Base-by-base conservation (phyloP, 768 basidiomycete genomes). In the Xerocomellus dryophilus region DNA sequence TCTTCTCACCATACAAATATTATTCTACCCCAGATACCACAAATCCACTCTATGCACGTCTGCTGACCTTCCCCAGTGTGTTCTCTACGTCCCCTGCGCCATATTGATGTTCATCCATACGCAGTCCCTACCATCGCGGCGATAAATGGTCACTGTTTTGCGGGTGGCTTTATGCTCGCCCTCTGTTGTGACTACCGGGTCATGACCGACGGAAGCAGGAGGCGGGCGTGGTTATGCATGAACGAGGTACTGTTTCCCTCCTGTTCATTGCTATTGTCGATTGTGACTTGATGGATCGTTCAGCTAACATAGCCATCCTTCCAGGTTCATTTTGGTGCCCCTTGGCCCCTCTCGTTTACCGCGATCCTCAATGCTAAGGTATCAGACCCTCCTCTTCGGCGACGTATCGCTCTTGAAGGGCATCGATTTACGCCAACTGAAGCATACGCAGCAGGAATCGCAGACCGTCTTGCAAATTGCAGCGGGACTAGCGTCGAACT, bases 181-280 rank as follows among this genome's bases (percentile, higher is more conserved):
- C 71, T 97, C 45, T 80, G 79, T 4, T 95, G 91, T 67, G 93
- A 97, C 70, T 94, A 90, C 72, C 82, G 93, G 38, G 78, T 96
- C 51, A 93, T 95, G 85, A 90, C 84, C 14, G 85, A 90, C 59
- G 93, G 87, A 15, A 84, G 76, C 62, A 81, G 78, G 61, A 85
- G 85, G 29, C 84, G 85, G 63, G 86, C 88, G 1, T 94, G 92
- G 88, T 71, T 90, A 47, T 90, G 86, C 67, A 96, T 97, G 93
- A 98, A 96, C 65, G 94, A 96, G 75, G 88, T 90, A 54, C 29
- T 3, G 2, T 42, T 36, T 7, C 3, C 18, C 8, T n/a, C 40
- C 23, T 32, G 4, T 50, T 25, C 23, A 8, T 38, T 31, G 18
- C 17, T 38, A 15, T 38, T 7, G 23, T 48, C 23, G 4, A 6